Evolutionary conservation across 106 monocot species (phyloP).

Genomic region (Dactylorhiza incarnata): DNA sequence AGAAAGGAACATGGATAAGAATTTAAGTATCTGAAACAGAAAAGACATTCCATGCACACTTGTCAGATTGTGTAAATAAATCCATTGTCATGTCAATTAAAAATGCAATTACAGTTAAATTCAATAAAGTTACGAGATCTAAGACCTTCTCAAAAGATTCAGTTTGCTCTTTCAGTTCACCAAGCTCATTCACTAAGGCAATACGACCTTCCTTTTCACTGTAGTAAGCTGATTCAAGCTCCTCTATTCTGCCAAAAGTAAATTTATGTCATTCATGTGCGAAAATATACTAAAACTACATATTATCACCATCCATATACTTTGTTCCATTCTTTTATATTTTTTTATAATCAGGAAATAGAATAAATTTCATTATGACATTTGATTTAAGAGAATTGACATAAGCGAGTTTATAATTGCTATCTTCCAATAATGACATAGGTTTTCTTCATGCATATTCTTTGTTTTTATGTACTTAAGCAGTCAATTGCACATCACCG

Average conservation of each 20-base stretch:
- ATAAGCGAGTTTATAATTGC: neutral
- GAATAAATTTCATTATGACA: neutral
- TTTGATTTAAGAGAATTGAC: neutral
- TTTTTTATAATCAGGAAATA: neutral
- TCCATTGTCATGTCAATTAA: neutral
- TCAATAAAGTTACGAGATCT: slow-evolving; percentile 1
- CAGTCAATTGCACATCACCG: too few species aligned
- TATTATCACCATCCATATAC: neutral
- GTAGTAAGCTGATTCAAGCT: slow-evolving; percentile 46
- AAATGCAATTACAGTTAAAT: neutral
- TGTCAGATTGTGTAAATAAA: neutral
- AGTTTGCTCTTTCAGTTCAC: slow-evolving; percentile 43
- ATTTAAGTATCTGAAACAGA: neutral
- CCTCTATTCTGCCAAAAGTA: slow-evolving; percentile 44
- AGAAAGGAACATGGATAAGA: neutral
- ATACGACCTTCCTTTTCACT: slow-evolving; percentile 49
- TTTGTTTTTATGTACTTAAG: too few species aligned
- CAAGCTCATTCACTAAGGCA: slow-evolving; percentile 39
- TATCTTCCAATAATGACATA: too few species aligned
- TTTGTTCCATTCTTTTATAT: neutral
- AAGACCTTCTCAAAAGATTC: slow-evolving; percentile 66
- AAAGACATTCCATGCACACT: too few species aligned
- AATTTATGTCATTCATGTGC: slow-evolving; percentile 4
- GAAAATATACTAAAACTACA: neutral
- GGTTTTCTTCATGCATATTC: too few species aligned